These are phyloP conservation scores for Fusarium oxysporum DNA, from an alignment of 2,329 filamentous ascomycete genomes.

Conservation along the genomic window DNA sequence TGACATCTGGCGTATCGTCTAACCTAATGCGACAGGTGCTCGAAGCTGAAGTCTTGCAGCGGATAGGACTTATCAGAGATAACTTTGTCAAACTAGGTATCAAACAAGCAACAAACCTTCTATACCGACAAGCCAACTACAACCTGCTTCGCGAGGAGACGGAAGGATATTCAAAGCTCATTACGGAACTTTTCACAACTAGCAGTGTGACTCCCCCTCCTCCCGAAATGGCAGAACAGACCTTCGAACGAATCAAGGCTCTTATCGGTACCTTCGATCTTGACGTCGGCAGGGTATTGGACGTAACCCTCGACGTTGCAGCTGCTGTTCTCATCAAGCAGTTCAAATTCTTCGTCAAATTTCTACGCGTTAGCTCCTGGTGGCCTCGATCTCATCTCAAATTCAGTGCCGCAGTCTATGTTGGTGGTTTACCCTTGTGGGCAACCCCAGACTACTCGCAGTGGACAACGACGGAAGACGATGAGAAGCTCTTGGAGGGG, in stretches of 20 bases:
- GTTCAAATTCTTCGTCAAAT: conserved; percentile 92
- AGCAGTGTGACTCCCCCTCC: conserved; percentile 80
- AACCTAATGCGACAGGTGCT: conserved; percentile 82
- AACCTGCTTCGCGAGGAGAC: conserved; percentile 95
- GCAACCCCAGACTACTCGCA: conserved; percentile 77
- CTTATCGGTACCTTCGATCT: conserved; percentile 97
- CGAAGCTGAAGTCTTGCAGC: conserved; percentile 80
- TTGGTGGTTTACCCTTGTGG: conserved; percentile 84
- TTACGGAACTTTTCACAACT: conserved; percentile 94
- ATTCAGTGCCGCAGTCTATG: conserved; percentile 57
- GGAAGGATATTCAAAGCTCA: conserved; percentile 95
- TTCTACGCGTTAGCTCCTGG: conserved; percentile 93
- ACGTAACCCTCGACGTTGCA: conserved; percentile 95
- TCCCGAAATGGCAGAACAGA: conserved; percentile 81
- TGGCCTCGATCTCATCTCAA: conserved; percentile 79
- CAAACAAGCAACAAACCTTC: conserved; percentile 88
- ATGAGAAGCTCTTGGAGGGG: conserved; percentile 68
- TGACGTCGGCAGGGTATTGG: conserved; percentile 92
- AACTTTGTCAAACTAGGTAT: conserved; percentile 87
- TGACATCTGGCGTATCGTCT: conserved; percentile 78
- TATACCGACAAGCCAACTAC: conserved; percentile 97
- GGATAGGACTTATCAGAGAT: conserved; percentile 83
- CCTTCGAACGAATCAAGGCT: conserved; percentile 92
- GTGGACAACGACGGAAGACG: conserved; percentile 74
- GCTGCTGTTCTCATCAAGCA: conserved; percentile 94